These are phyloP conservation scores for Plasmodium gallinaceum DNA, from an alignment of 169 alveolate species.

Conservation along the genomic window DNA sequence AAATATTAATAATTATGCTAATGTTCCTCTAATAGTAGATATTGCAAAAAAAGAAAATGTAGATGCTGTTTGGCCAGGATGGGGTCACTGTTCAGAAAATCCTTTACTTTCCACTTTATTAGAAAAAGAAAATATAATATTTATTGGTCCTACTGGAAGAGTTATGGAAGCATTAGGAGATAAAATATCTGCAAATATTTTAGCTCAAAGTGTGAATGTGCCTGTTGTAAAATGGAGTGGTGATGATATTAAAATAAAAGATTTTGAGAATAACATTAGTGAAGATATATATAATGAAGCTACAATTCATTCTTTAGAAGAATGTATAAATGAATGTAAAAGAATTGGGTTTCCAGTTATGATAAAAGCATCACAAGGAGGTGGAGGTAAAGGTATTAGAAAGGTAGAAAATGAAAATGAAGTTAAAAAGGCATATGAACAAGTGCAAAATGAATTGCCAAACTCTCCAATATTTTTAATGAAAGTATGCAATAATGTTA, in stretches of 20 bases:
- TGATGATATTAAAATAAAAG: constrained; percentile 79
- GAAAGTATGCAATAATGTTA: constrained; percentile 86
- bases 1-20: constrained; percentile 79
- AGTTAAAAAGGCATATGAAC: constrained; percentile 81
- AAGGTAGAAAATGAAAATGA: constrained; percentile 82
- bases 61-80: constrained; percentile 97
- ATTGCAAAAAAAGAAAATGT: constrained; percentile 85
- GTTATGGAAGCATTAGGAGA: constrained; percentile 95
- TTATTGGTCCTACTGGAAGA: constrained; percentile 93
- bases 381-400: constrained; percentile 97
- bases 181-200: constrained; percentile 92
- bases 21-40: constrained; percentile 79
- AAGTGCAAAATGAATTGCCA: constrained; percentile 83
- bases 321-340: constrained; percentile 87
- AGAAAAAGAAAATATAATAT: constrained; percentile 85
- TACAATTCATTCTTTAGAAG: constrained; percentile 85
- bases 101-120: constrained; percentile 88
- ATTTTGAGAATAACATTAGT: constrained; percentile 43
- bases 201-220: constrained; percentile 94
- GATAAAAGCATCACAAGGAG: constrained; percentile 97
- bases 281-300: constrained; percentile 67
- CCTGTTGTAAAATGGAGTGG: constrained; percentile 95
- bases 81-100: constrained; percentile 96
- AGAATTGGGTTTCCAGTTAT: constrained; percentile 95
- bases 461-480: constrained; percentile 87